A percentile compares a stretch with the other conserved stretches of the same genome.
Conservation (phyloP, 768 basidiomycete genomes). For the Leccinum ochraceum region DNA sequence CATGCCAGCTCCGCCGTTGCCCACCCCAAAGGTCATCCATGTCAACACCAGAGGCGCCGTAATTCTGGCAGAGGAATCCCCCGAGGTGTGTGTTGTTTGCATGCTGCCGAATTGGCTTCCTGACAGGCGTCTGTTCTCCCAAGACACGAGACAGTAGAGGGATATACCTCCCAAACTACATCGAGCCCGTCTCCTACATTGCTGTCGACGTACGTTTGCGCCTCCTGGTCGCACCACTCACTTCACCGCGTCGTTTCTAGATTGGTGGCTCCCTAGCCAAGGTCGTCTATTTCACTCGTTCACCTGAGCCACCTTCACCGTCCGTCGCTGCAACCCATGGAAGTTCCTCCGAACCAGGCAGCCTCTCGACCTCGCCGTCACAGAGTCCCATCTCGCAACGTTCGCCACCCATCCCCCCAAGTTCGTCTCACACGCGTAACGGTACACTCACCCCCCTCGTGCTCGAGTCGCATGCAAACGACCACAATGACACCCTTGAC, state of each 20-base stretch:
- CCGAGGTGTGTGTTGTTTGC: conserved; percentile 61
- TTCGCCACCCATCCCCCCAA: conserved; percentile 29
- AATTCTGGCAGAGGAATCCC: conserved; percentile 92
- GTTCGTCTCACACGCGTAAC: conserved; percentile 42
- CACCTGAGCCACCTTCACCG: conserved; percentile 80
- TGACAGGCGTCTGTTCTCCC: neutral
- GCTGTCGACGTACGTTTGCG: conserved; percentile 84
- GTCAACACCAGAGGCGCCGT: conserved; percentile 94
- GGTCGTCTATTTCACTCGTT: conserved; percentile 97
- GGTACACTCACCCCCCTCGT: conserved; percentile 85
- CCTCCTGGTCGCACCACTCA: neutral
- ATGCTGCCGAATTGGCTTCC: conserved; percentile 10
- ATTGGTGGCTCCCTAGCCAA: conserved; percentile 97
- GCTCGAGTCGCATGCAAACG: conserved; percentile 51
- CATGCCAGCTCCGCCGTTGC: conserved; percentile 64
- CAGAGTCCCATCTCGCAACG: conserved; percentile 9
- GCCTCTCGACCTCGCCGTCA: conserved; percentile 39
- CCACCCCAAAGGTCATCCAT: conserved; percentile 83
- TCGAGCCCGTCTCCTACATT: conserved; percentile 96
- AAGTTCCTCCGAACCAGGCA: conserved; percentile 48
- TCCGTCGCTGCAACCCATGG: conserved; percentile 63
- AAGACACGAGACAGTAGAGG: conserved; percentile 93
- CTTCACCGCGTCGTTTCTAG: conserved; percentile 41
- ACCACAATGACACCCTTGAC: conserved; percentile 33
- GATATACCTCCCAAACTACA: conserved; percentile 97